phyloP scores from a whole-genome alignment of 2,329 filamentous ascomycete genomes.

The Fusarium sp. region DNA sequence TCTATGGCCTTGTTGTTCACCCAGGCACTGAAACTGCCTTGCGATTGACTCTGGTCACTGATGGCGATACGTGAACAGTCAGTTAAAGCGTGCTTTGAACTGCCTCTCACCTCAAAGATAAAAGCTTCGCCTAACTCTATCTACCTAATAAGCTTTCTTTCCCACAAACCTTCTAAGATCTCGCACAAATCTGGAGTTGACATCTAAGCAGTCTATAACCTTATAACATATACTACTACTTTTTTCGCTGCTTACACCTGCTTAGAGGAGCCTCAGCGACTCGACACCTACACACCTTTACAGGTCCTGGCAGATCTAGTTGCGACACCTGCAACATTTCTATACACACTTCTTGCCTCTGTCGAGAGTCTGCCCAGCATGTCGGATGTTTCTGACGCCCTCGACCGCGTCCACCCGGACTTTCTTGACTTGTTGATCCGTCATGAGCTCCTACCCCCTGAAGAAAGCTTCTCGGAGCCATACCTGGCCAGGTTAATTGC shows the following conservation, averaged over 20 bases:
- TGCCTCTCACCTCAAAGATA: not conserved
- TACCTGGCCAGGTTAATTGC: constrained; percentile 22
- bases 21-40: not conserved
- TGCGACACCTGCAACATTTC: not conserved
- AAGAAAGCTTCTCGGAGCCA: constrained; percentile 6
- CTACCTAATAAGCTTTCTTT: not conserved
- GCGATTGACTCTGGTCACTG: not conserved
- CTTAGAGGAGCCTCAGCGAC: not conserved
- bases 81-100: not conserved
- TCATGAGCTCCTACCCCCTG: constrained; percentile 1
- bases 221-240: not conserved
- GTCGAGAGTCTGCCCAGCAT: not conserved
- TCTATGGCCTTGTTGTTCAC: not conserved
- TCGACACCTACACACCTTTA: not conserved
- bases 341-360: not conserved
- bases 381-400: not conserved
- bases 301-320: not conserved
- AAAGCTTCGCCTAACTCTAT: not conserved
- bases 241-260: not conserved
- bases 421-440: constrained; percentile 27
- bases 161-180: not conserved
- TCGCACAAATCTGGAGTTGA: not conserved
- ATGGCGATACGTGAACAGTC: not conserved
- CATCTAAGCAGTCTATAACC: not conserved
- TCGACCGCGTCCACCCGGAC: constrained; percentile 35